Evolutionary conservation across 257 asterid species (phyloP).

Genomic region (Jaltomata sinuosa): DNA sequence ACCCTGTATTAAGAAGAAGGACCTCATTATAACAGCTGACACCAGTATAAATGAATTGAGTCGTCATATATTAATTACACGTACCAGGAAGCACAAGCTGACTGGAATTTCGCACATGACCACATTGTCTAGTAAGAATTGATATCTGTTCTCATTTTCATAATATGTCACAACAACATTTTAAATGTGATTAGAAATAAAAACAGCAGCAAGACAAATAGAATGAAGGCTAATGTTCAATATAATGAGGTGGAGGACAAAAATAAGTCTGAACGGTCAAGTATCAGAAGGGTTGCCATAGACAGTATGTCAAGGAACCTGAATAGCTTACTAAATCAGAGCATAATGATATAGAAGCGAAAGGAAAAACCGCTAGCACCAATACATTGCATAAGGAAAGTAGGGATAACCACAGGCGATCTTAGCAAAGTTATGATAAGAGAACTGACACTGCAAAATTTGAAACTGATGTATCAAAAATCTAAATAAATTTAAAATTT

Average conservation of each 20-base stretch:
- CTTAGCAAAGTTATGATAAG: not conserved
- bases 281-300: not conserved
- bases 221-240: not conserved
- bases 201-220: not conserved
- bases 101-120: conserved; percentile 37
- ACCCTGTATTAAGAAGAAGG: conserved; percentile 34
- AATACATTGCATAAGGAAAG: not conserved
- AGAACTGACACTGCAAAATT: not conserved
- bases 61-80: not conserved
- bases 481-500: not conserved
- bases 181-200: not conserved
- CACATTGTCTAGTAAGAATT: conserved; percentile 18
- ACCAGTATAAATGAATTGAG: not conserved
- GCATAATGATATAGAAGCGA: not conserved
- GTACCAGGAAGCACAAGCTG: conserved; percentile 48
- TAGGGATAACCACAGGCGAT: not conserved
- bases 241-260: not conserved
- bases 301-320: not conserved
- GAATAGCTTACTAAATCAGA: not conserved
- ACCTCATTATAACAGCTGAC: not conserved
- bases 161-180: not conserved
- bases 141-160: conserved; percentile 34
- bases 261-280: not conserved
- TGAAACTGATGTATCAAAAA: not conserved
- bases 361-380: not conserved